A percentile compares a stretch with the other conserved stretches of the same genome.
phyloP scores from a whole-genome alignment of 1,284 basidiomycete species.

The Ustilago shanxiensis region DNA sequence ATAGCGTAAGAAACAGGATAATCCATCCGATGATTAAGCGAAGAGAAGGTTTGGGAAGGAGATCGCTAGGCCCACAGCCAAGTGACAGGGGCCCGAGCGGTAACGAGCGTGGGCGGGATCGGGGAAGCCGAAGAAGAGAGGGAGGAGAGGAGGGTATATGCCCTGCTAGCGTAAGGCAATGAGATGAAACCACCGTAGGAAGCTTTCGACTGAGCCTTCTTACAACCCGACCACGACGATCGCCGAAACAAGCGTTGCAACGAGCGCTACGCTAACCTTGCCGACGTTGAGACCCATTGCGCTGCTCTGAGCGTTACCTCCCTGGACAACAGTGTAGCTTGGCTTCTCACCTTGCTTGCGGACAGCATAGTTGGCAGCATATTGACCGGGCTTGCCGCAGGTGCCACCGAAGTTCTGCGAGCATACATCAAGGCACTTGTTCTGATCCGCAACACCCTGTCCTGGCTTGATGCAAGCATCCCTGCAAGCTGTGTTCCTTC shows the following conservation, averaged over 20 bases:
- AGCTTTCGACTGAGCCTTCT: background rate
- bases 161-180: background rate
- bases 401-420: constrained; percentile 53
- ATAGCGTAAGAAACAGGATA: background rate
- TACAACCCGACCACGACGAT: constrained; percentile 17
- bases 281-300: constrained; percentile 18
- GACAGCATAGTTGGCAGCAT: constrained; percentile 64
- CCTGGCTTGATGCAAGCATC: constrained; percentile 56
- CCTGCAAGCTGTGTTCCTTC: constrained; percentile 55
- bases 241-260: constrained; percentile 18
- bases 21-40: constrained; percentile 3
- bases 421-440: constrained; percentile 53
- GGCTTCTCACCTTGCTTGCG: constrained; percentile 55
- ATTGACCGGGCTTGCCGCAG: constrained; percentile 62
- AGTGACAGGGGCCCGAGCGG: background rate
- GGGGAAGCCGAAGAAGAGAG: background rate
- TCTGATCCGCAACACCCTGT: constrained; percentile 47
- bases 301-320: constrained; percentile 46
- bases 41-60: no score
- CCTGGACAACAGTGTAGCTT: constrained; percentile 54
- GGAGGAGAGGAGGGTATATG: background rate
- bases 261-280: constrained; percentile 11
- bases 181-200: background rate
- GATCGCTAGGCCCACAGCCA: constrained; percentile 1
- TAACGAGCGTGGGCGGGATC: constrained; percentile 1